A percentile compares a stretch with the other conserved stretches of the same genome.
These are phyloP conservation scores for Paratinospora sagittata DNA, from an alignment of 164 flowering plant species.

Conservation along the genomic window DNA sequence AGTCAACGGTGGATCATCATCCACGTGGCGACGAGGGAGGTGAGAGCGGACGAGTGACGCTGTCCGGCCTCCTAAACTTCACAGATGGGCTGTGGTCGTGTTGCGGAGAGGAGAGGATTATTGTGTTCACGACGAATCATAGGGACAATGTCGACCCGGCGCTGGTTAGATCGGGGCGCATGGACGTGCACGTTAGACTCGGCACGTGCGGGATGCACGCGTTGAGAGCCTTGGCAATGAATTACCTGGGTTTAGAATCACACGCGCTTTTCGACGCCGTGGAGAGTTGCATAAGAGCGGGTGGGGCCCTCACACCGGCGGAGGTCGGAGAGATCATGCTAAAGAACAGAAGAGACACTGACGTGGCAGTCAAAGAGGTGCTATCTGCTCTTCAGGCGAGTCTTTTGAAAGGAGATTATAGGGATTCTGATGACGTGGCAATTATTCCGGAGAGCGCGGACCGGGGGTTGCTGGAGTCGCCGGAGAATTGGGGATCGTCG, in stretches of 20 bases:
- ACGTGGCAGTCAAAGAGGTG: slow-evolving; percentile 46
- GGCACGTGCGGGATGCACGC: slow-evolving; percentile 44
- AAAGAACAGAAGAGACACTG: slow-evolving; percentile 37
- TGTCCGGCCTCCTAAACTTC: slow-evolving; percentile 58
- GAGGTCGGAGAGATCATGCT: slow-evolving; percentile 53
- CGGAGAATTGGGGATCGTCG: slow-evolving; percentile 31
- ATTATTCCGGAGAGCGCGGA: slow-evolving; percentile 26
- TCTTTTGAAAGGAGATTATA: slow-evolving; percentile 16
- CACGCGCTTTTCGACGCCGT: slow-evolving; percentile 37
- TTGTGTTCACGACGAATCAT: slow-evolving; percentile 66
- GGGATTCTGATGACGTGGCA: slow-evolving; percentile 14
- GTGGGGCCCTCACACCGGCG: slow-evolving; percentile 52
- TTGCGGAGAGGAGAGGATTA: slow-evolving; percentile 65
- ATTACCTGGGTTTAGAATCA: slow-evolving; percentile 37
- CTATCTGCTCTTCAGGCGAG: slow-evolving; percentile 39
- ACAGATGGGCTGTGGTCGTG: slow-evolving; percentile 73
- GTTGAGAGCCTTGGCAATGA: slow-evolving; percentile 35
- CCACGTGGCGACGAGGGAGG: slow-evolving; percentile 14
- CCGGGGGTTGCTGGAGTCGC: slow-evolving; percentile 25
- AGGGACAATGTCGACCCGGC: slow-evolving; percentile 56
- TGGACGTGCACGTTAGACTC: slow-evolving; percentile 57
- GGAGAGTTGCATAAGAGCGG: slow-evolving; percentile 43
- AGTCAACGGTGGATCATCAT: neutral
- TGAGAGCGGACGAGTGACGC: slow-evolving; percentile 40
- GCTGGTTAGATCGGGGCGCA: slow-evolving; percentile 50